These are phyloP conservation scores for Candolleomyces efflorescens DNA, from an alignment of 768 basidiomycete genomes.

Conservation along the genomic window DNA sequence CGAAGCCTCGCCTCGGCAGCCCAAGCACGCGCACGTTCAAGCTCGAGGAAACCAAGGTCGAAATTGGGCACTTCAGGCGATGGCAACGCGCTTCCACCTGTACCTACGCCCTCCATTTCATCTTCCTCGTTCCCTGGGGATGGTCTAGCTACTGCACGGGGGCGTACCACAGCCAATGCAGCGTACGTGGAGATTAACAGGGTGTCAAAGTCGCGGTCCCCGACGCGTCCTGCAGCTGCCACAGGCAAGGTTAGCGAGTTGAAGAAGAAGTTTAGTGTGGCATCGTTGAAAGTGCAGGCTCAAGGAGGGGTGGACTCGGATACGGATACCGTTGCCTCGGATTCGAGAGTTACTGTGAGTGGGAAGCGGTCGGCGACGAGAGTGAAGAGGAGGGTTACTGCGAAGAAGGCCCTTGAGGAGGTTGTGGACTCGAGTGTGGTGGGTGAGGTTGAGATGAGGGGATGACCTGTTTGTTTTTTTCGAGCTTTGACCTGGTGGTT, in stretches of 20 bases:
- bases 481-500: neutral
- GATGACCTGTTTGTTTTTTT: neutral
- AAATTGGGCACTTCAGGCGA: slow-evolving; percentile 2
- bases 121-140: neutral
- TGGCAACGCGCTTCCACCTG: slow-evolving; percentile 2
- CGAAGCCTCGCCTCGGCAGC: neutral
- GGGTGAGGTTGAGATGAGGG: slow-evolving; percentile 4
- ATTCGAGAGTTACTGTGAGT: too few species aligned
- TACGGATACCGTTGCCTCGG: neutral
- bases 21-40: neutral
- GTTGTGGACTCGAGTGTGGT: slow-evolving; percentile 12
- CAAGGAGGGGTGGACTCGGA: neutral
- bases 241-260: neutral
- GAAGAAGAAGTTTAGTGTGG: neutral
- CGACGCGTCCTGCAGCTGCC: neutral
- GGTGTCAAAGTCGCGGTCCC: neutral
- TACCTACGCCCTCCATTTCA: slow-evolving; percentile 7
- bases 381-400: neutral
- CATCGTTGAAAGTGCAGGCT: neutral
- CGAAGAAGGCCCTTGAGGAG: slow-evolving; percentile 7
- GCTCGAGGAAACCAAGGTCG: slow-evolving; percentile 4
- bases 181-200: neutral
- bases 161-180: neutral
- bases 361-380: neutral
- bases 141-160: neutral